Base-by-base conservation (phyloP, 2,329 filamentous ascomycete genomes). In the Arachnopeziza araneosa region DNA sequence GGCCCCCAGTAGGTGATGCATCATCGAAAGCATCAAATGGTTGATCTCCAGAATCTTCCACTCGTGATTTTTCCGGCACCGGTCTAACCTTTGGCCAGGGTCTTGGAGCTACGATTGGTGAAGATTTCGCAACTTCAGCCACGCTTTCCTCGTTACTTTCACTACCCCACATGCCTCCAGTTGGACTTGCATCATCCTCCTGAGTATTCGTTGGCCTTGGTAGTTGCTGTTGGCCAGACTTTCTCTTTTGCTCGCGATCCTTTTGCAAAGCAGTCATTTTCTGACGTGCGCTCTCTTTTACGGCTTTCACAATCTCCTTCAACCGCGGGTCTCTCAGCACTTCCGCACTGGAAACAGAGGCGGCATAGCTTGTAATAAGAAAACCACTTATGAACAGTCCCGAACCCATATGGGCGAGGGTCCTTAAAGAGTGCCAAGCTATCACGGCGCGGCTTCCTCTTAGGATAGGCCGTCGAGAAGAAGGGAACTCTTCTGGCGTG, bases 1-100 rank as follows among this genome's bases (percentile, higher is more conserved):
- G 64, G 21, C 65, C 65, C 21, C 63, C 62, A 1, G 68, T 68
- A n/a, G 69, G 67, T 24, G 70, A 71, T 21, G 66, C 67, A 59
- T 71, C 66, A 59, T 69, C 68, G 24, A 68, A 72, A n/a, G 63
- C 26, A 55, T 64, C 64, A 19, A 69, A 69, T 1, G 65, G 51
- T 24, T 64, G 54, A 48, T 56, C 52, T 52, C 67, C 22, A 7
- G 58, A 56, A 24, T 22, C 49, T 8, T 66, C 58, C 48, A 58
- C 36, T 10, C 50, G 32, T 12, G 52, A 30, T 10, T 61, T 57
- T 14, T n/a, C 21, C n/a, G 56, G 60, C 24, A 30, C 22, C 49
- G 60, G 50, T 30, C 44, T 64, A 26, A 26, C 22, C 26, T 30
- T 56, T 50, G 59, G 30, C 44, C 44, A 32, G 50, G 55, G 55